Evolutionary conservation across 371 early-diverging fungal species (phyloP), one percentile per base, ranked within the genome.

Genomic region (Mortierella sp.): DNA sequence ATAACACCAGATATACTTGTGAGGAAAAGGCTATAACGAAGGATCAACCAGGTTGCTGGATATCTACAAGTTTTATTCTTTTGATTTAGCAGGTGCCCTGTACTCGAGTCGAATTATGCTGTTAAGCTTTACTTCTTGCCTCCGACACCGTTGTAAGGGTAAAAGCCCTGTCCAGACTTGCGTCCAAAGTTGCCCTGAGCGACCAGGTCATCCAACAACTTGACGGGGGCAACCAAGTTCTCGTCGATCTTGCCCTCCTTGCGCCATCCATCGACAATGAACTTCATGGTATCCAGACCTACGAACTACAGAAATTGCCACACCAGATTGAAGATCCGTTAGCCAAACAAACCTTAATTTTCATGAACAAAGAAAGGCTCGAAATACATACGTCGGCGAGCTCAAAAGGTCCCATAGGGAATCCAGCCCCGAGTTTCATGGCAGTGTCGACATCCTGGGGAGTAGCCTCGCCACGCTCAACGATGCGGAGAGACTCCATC

Each of bases 391-490:
- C 90, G 79, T 97, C 98, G 51, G 91, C 87, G 37, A 97, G 87
- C 83, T 96, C 95, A 65, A 97, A 92, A 17, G 98, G 97, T 19
- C 98, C 98, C 97, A 98, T 97, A 4, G 97, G 98, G 87, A 96
- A 96, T 32, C 97, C 99, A 48, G 97, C 97, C 60, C 99, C 99
- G 49, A 97, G 89, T 81, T 97, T 97, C 99, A 98, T 98, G 34
- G 97, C 97, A 28, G 88, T 90, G 73, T 98, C 99, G 44, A 98
- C 90, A 73, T 98, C 99, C 70, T 90, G 81, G 50, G 90, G 82
- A 23, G 89, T 83, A 3, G 97, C 97, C 43, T 94, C 97, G 24
- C 92, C 94, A 66, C 97, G 93, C 72, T 97, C 97, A 39, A 94
- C 83, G 37, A 97, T 83, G 32, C 95, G 90, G 48, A 96, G 80